A percentile compares a stretch with the other conserved stretches of the same genome.
These are phyloP conservation scores for Mrakia frigida DNA, from an alignment of 768 basidiomycete species.

Conservation along the genomic window DNA sequence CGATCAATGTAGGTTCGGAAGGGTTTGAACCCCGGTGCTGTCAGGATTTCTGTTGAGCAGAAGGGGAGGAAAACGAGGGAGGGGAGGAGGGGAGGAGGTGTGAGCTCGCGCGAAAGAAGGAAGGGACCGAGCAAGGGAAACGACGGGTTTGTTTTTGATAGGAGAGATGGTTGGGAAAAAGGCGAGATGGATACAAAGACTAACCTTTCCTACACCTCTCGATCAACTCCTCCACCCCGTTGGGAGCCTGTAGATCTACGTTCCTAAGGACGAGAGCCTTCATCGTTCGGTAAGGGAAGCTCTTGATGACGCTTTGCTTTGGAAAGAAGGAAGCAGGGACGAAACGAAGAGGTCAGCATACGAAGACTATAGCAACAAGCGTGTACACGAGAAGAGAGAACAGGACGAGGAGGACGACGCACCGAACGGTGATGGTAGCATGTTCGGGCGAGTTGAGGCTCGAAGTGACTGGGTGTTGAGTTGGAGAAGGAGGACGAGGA, in stretches of 20 bases:
- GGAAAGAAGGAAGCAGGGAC: not conserved
- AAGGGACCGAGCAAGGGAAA: too few species aligned
- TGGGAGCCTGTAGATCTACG: constrained; percentile 66
- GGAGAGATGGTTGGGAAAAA: not conserved
- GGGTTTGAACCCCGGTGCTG: constrained; percentile 78
- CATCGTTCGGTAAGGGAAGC: constrained; percentile 86
- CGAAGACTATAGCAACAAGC: too few species aligned
- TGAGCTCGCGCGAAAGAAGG: not conserved
- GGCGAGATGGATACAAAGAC: constrained; percentile 33
- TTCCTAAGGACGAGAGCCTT: constrained; percentile 77
- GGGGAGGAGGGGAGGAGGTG: too few species aligned
- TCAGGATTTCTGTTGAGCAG: constrained; percentile 57
- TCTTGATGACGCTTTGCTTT: constrained; percentile 69
- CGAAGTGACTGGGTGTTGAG: constrained; percentile 21
- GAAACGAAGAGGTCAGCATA: too few species aligned
- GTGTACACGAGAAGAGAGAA: too few species aligned
- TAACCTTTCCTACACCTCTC: constrained; percentile 63
- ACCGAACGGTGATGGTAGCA: constrained; percentile 27
- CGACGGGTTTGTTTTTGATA: too few species aligned
- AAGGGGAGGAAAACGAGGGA: not conserved
- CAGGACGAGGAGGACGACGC: too few species aligned
- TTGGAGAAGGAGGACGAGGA: constrained; percentile 27
- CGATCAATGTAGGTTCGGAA: constrained; percentile 64
- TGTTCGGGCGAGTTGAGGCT: constrained; percentile 3
- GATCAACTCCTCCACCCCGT: constrained; percentile 72